Conservation (phyloP, 495 filamentous ascomycete species). For the Rusavskia elegans region DNA sequence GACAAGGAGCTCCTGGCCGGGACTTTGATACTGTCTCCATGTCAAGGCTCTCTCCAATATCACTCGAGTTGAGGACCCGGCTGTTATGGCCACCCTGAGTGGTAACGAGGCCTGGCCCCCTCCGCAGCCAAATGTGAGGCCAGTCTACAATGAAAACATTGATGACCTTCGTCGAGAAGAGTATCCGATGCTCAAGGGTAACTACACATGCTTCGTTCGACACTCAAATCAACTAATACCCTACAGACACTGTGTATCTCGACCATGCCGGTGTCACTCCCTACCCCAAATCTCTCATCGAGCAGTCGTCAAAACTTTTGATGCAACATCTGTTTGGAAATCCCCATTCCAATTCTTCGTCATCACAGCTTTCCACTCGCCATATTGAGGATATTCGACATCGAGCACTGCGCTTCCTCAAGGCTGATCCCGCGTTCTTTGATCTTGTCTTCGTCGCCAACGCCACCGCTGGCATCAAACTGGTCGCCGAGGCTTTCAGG, state of each 20-base stretch:
- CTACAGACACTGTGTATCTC: constrained; percentile 64
- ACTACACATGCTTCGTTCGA: constrained; percentile 1
- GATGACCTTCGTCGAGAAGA: constrained; percentile 53
- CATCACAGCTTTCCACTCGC: constrained; percentile 60
- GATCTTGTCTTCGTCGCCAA: constrained; percentile 88
- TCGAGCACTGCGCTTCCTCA: constrained; percentile 60
- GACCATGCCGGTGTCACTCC: constrained; percentile 86
- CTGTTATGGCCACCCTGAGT: constrained; percentile 11
- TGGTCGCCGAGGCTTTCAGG: constrained; percentile 61
- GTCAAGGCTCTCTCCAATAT: not conserved
- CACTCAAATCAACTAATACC: not conserved
- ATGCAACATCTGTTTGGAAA: constrained; percentile 73
- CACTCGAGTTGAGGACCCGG: not conserved
- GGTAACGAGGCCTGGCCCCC: not conserved
- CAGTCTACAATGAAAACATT: constrained; percentile 47
- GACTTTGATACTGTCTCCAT: not conserved
- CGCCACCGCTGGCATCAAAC: constrained; percentile 78
- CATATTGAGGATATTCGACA: constrained; percentile 64
- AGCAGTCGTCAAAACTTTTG: constrained; percentile 60
- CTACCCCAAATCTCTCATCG: constrained; percentile 67
- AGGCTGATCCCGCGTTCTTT: constrained; percentile 68
- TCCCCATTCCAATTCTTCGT: constrained; percentile 72
- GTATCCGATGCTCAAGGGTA: constrained; percentile 77
- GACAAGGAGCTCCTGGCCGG: not conserved
- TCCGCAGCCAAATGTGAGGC: constrained; percentile 7